Base-by-base conservation (phyloP, 106 monocot genomes). In the Chionographis japonica region DNA sequence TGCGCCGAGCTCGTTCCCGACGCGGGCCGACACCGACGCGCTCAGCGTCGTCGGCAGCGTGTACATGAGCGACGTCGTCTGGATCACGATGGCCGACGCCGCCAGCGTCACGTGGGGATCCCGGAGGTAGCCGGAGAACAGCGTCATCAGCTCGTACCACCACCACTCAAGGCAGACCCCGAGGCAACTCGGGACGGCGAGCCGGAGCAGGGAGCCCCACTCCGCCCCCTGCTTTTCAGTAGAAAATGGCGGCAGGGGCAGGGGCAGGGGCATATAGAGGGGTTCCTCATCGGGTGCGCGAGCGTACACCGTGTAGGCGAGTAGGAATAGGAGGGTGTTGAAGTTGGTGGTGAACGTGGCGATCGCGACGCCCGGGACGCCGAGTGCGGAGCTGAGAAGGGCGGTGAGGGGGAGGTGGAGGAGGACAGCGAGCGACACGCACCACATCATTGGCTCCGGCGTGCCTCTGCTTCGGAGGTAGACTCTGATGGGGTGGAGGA, bases 1-100 rank as follows among this genome's bases (percentile, higher is more conserved):
- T 4, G 81, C 86, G n/a, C 86, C 86, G 20, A 86, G 86, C 77
- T 86, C 78, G 36, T 81, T 78, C 8, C 81, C 86, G 11, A 86
- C 78, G 1, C 86, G 71, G 37, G 81, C 61, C 11, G 86, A 72
- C 4, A 66, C 81, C 4, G 86, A 67, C 2, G 81, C 42, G 37
- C 74, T 69, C 8, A 86, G 72, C 6, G 86, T 75, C 3, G 61
- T 63, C 2, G 86, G 86, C 2, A 86, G 27, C 2, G 81, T 82
- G 79, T 86, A 86, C 75, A 86, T 65, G 46, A 86, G 52, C 2
- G 86, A 67, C 40, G 86, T 86, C 3, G 81, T 86, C 40, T 86
- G 86, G 12, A 86, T 82, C 52, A 86, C 78, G 36, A 86, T 82
- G 4, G 82, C 86, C 12, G 86, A 62, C 15, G 79, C 54, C 1